phyloP scores from a whole-genome alignment of 148 eudicot genomes.

The Fallopia convolvulus region DNA sequence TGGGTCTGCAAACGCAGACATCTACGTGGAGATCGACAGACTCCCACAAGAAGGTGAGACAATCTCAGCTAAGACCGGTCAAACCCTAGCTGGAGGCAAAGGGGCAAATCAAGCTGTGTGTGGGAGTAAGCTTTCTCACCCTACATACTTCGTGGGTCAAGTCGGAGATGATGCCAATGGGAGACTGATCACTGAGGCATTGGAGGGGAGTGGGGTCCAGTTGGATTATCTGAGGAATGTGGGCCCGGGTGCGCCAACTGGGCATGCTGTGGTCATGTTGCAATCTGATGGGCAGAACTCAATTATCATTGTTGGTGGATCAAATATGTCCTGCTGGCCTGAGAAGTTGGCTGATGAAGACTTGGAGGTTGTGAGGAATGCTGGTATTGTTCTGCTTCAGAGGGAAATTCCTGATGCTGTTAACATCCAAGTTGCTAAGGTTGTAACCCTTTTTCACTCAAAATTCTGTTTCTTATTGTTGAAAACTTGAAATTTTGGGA shows the following conservation, averaged over 20 bases:
- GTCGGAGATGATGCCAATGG: slow-evolving; percentile 88
- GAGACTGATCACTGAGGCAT: slow-evolving; percentile 53
- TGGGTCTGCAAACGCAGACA: slow-evolving; percentile 94
- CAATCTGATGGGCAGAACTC: slow-evolving; percentile 81
- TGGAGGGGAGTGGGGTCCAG: slow-evolving; percentile 60
- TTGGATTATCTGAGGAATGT: slow-evolving; percentile 47
- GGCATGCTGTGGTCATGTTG: slow-evolving; percentile 96
- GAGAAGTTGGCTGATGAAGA: slow-evolving; percentile 33
- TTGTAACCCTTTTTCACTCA: slow-evolving; percentile 13
- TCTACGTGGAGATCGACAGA: slow-evolving; percentile 77
- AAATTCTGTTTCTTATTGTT: background rate
- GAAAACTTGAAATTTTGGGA: background rate
- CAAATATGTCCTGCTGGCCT: slow-evolving; percentile 79
- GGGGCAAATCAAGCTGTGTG: slow-evolving; percentile 96
- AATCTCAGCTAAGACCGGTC: slow-evolving; percentile 70
- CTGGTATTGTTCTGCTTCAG: slow-evolving; percentile 95
- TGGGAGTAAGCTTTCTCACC: slow-evolving; percentile 55
- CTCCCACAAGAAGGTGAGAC: slow-evolving; percentile 80
- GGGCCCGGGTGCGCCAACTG: slow-evolving; percentile 56
- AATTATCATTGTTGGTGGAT: slow-evolving; percentile 86
- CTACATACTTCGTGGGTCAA: slow-evolving; percentile 80
- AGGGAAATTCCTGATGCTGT: slow-evolving; percentile 93
- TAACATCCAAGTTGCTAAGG: slow-evolving; percentile 90
- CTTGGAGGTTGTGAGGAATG: slow-evolving; percentile 54
- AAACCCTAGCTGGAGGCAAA: slow-evolving; percentile 86